These are phyloP conservation scores for Aspergillus sparsus DNA, from an alignment of 495 filamentous ascomycete genomes.

Conservation along the genomic window DNA sequence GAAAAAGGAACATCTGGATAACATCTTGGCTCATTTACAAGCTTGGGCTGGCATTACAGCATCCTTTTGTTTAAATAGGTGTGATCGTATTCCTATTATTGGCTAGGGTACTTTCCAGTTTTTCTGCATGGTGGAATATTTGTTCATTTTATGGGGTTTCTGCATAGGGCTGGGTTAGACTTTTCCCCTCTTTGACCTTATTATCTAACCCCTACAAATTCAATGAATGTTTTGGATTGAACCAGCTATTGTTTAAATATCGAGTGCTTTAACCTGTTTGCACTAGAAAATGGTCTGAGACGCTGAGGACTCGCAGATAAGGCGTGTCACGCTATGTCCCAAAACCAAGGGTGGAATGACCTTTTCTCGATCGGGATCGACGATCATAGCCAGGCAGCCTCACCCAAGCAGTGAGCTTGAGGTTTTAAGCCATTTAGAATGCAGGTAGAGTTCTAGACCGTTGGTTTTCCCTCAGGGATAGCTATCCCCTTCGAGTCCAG, in stretches of 20 bases:
- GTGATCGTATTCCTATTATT: neutral
- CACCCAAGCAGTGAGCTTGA: slow-evolving; percentile 9
- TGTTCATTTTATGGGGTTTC: no score
- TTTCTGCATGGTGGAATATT: no score
- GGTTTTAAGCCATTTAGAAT: slow-evolving; percentile 3
- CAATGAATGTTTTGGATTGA: no score
- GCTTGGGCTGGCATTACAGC: slow-evolving; percentile 11
- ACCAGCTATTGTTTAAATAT: neutral
- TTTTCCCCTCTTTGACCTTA: neutral
- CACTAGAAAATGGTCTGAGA: neutral
- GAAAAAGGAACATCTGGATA: neutral
- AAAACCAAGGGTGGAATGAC: neutral
- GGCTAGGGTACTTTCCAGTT: neutral
- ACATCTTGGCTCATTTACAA: slow-evolving; percentile 12
- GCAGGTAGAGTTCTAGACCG: slow-evolving; percentile 35
- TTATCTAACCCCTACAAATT: neutral
- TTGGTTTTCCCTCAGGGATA: slow-evolving; percentile 23
- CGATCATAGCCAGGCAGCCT: slow-evolving; percentile 11
- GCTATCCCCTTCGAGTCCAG: slow-evolving; percentile 25
- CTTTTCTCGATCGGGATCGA: slow-evolving; percentile 15
- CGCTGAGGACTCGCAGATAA: neutral
- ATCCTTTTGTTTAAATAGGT: neutral
- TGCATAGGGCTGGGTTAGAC: neutral
- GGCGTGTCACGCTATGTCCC: neutral
- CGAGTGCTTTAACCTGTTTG: neutral